phyloP scores from a whole-genome alignment of 1,284 basidiomycete species.

The Crepidotus sp. region DNA sequence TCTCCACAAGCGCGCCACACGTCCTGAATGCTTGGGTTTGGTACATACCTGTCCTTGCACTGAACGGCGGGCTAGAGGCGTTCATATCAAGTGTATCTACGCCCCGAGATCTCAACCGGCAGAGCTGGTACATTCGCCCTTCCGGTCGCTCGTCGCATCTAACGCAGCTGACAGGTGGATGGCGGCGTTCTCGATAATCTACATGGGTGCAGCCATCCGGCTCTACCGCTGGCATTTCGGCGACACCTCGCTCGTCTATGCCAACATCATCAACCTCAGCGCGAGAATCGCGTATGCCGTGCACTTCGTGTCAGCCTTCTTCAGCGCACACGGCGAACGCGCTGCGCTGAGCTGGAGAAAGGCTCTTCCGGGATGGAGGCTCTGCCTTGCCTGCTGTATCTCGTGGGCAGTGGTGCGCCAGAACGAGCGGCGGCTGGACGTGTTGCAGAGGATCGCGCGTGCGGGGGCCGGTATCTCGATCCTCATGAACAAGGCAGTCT shows the following conservation, averaged over 20 bases:
- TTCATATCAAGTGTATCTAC: constrained; percentile 77
- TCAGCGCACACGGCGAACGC: constrained; percentile 22
- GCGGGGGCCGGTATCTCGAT: constrained; percentile 22
- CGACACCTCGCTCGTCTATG: constrained; percentile 67
- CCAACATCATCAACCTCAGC: constrained; percentile 60
- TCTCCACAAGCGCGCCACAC: constrained; percentile 60
- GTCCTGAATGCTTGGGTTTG: constrained; percentile 73
- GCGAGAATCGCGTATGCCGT: constrained; percentile 48
- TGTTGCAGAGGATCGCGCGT: constrained; percentile 21
- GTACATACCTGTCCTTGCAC: constrained; percentile 81
- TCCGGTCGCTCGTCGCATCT: constrained; percentile 1
- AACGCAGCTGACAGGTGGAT: constrained; percentile 44
- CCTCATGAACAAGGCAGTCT: constrained; percentile 26
- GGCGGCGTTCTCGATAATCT: constrained; percentile 54
- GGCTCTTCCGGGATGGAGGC: constrained; percentile 27
- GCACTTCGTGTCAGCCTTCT: constrained; percentile 31
- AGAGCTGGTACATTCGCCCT: constrained; percentile 40
- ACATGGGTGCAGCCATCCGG: constrained; percentile 44
- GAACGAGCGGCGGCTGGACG: constrained; percentile 20
- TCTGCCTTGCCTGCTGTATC: constrained; percentile 24
- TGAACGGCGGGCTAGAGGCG: constrained; percentile 86
- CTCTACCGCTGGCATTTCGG: constrained; percentile 46
- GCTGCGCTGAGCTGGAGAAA: constrained; percentile 21
- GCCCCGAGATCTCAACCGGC: constrained; percentile 50
- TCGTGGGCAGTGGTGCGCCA: constrained; percentile 26